These are phyloP conservation scores for Phytopythium vexans DNA, from an alignment of 352 stramenopile genomes.

Conservation along the genomic window DNA sequence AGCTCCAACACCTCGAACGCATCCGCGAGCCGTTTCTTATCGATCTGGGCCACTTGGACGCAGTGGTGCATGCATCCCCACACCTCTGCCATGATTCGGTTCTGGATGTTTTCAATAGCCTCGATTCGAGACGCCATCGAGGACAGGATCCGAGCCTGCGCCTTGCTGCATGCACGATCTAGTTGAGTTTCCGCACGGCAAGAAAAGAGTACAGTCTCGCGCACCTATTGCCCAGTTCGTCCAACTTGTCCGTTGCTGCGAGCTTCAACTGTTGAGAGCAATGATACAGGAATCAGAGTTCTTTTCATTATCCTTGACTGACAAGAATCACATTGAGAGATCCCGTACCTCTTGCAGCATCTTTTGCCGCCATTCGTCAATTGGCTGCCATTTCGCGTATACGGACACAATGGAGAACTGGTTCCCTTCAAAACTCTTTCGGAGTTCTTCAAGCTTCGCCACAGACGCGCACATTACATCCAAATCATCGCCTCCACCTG, in stretches of 20 bases:
- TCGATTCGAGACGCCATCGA: constrained; percentile 66
- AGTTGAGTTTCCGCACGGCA: not conserved
- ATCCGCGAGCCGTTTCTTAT: constrained; percentile 56
- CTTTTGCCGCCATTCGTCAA: constrained; percentile 82
- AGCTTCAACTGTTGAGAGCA: constrained; percentile 38
- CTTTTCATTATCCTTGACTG: not conserved
- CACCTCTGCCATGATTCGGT: constrained; percentile 68
- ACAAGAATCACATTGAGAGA: not conserved
- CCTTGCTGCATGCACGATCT: constrained; percentile 39
- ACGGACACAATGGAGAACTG: constrained; percentile 53
- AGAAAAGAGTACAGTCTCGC: not conserved
- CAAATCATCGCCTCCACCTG: not conserved
- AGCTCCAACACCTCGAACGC: constrained; percentile 75
- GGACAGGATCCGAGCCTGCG: constrained; percentile 59
- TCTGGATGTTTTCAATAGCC: constrained; percentile 52
- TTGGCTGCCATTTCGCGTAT: constrained; percentile 66
- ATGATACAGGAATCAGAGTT: not conserved
- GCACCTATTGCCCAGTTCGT: constrained; percentile 72
- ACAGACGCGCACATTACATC: not conserved
- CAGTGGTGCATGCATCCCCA: constrained; percentile 83
- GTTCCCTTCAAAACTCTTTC: constrained; percentile 43
- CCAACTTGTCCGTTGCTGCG: constrained; percentile 53
- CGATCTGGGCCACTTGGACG: constrained; percentile 77
- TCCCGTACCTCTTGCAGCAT: constrained; percentile 69
- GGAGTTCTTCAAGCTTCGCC: constrained; percentile 32